Evolutionary conservation across 345 rosid genomes (phyloP), one percentile per base, ranked within the genome.

Genomic region (Lumnitzera racemosa): DNA sequence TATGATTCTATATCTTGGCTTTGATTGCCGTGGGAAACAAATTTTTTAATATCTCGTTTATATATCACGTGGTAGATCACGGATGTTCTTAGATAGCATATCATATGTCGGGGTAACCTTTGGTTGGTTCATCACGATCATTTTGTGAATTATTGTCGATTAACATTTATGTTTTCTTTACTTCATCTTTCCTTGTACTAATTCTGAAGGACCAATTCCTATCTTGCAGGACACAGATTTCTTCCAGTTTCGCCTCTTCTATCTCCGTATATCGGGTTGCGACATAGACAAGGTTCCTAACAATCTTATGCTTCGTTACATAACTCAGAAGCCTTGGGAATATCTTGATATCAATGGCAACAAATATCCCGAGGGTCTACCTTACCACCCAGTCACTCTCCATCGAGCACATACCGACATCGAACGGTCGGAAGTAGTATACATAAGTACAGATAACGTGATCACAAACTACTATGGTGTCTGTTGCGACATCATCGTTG

Each of bases 171-270:
- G 4, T 27, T 27, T 27, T 27, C 29, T 27, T 27, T 27, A 27
- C 29, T 27, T 27, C 29, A 2, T 27, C 4, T 4, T 4, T 27
- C 4, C 2, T 27, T 2, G 4, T 27, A 4, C 29, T 36, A 4
- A 36, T 36, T 5, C 43, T 36, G 43, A 36, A 1, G 8, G 43
- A 36, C 6, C 43, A 1, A 4, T 2, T 36, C 6, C 6, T 36
- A 1, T 36, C 1, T 36, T 36, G 7, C 6, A 36, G 43, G 43
- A 36, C 31, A n/a, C n/a, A 1, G 25, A 62, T 24, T 36, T 62
- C 65, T 62, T 62, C 43, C 51, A 62, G 51, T 51, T 62, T 36
- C 65, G 50, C 29, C 58, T 62, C 57, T 62, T 62, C 65, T 53
- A 51, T 15, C 31, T 51, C 17, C 65, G 24, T n/a, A 36, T 62